Conservation (phyloP, 495 filamentous ascomycete genomes). For the Penicillium cinerascens region DNA sequence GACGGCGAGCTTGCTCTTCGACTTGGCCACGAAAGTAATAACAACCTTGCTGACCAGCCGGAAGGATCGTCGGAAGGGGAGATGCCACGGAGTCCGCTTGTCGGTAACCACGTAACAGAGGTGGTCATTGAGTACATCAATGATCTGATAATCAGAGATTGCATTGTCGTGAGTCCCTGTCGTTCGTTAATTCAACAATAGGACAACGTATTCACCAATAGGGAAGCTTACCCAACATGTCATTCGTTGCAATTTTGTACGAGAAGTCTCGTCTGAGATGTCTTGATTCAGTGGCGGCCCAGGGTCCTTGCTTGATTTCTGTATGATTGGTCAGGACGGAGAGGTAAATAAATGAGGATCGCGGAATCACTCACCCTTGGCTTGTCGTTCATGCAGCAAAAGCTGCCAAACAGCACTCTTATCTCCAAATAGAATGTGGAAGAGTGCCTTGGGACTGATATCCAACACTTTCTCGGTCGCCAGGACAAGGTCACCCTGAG, state of each 20-base stretch:
- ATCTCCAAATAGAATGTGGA: constrained; percentile 94
- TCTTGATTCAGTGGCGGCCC: constrained; percentile 65
- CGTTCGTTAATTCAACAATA: constrained; percentile 4
- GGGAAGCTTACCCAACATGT: constrained; percentile 56
- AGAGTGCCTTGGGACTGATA: constrained; percentile 86
- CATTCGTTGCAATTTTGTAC: constrained; percentile 68
- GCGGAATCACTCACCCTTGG: constrained; percentile 48
- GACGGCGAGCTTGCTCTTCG: constrained; percentile 85
- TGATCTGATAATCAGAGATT: constrained; percentile 79
- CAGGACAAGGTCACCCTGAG: constrained; percentile 69
- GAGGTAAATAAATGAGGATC: neutral
- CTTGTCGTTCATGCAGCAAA: constrained; percentile 80
- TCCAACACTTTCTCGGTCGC: constrained; percentile 75
- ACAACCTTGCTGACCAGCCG: constrained; percentile 86
- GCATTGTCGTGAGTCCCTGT: constrained; percentile 48
- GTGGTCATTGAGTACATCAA: constrained; percentile 91
- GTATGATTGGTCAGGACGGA: constrained; percentile 15
- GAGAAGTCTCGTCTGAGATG: constrained; percentile 72
- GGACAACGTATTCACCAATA: neutral
- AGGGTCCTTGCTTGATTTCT: constrained; percentile 80
- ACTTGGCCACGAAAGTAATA: constrained; percentile 88
- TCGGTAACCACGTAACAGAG: constrained; percentile 93
- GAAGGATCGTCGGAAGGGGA: constrained; percentile 76
- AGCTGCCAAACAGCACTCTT: constrained; percentile 91
- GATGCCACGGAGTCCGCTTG: constrained; percentile 83